Evolutionary conservation across 2,329 filamentous ascomycete species (phyloP).

Genomic region (Peltaster fructicola): DNA sequence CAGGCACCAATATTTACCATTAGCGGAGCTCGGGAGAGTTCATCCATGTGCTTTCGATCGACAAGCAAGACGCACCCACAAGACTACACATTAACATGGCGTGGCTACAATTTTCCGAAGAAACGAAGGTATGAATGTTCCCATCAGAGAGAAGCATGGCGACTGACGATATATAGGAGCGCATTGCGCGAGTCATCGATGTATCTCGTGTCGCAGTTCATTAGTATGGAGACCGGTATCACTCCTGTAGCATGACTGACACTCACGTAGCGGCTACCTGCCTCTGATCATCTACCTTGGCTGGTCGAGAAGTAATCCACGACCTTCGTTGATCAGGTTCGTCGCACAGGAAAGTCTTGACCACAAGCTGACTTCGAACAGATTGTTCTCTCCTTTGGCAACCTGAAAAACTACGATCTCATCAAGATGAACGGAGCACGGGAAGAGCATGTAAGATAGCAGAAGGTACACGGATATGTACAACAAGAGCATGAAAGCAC

Average conservation of each 20-base stretch:
- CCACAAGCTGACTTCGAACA: constrained; percentile 5
- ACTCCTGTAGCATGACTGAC: constrained; percentile 19
- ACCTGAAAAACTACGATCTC: too few relatives aligned
- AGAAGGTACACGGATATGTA: constrained; percentile 5
- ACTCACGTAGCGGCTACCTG: constrained; percentile 62
- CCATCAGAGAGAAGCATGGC: constrained; percentile 1
- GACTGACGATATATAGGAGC: constrained; percentile 48
- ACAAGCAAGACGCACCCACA: too few relatives aligned
- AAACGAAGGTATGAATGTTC: constrained; percentile 60
- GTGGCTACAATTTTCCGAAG: constrained; percentile 65
- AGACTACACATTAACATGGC: too few relatives aligned
- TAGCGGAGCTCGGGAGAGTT: too few relatives aligned
- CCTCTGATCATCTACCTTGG: constrained; percentile 94
- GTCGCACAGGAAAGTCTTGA: neutral
- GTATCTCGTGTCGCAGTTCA: constrained; percentile 84
- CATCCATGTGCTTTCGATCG: too few relatives aligned
- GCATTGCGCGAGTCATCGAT: constrained; percentile 93
- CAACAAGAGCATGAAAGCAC: too few relatives aligned
- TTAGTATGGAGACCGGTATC: constrained; percentile 55
- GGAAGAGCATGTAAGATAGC: constrained; percentile 1
- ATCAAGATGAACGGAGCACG: constrained; percentile 6
- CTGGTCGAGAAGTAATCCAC: constrained; percentile 85
- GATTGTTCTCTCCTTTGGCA: constrained; percentile 16
- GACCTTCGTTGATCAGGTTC: constrained; percentile 60
- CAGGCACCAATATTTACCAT: too few relatives aligned